Base-by-base conservation (phyloP, 2,329 filamentous ascomycete species). In the Fusarium decemcellulare region DNA sequence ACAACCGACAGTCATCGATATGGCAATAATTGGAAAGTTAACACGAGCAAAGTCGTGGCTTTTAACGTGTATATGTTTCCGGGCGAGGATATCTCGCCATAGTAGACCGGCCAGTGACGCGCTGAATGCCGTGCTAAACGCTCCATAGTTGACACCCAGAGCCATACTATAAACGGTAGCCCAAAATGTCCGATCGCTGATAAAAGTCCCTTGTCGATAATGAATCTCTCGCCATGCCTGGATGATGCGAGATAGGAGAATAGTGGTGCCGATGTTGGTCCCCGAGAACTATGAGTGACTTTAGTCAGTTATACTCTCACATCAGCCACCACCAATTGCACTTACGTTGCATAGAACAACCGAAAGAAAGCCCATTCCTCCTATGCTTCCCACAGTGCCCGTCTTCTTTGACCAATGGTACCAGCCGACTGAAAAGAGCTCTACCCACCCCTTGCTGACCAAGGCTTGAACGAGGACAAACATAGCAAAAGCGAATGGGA, bases 211-310 rank as follows among this genome's bases (percentile, higher is more conserved):
- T 40, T 82, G 85, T 0, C 68, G 62, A 1, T 74, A 59, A 68
- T 91, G 88, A 42, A 93, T 92, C 2, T 80, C 72, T 66, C 87
- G 81, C 92, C 92, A 93, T 0, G 87, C 81, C 75, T 93, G 91
- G 11, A 93, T 87, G 8, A 93, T 86, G 4, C 91, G 89, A 9
- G 87, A 92, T 2, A 93, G 83, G 1, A 93, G 86, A 73, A 94
- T 93, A 0, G 91, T 91, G 0, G 91, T 92, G 36, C 92, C 91
- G 55, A 93, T 93, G 68, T 93, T 93, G 2, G 92, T 93, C 16
- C 92, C 92, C 0, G 92, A 90, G 70, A 93, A 93, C 90, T 93
- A 65, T 1, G 10, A 10, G 4, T 1, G 50, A 2, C 0, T 6
- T 50, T 67, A 36, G 67, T 29, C 23, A 23, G 18, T 23, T 27